Evolutionary conservation across 495 filamentous ascomycete genomes (phyloP).

Genomic region (Xylaria grammica): DNA sequence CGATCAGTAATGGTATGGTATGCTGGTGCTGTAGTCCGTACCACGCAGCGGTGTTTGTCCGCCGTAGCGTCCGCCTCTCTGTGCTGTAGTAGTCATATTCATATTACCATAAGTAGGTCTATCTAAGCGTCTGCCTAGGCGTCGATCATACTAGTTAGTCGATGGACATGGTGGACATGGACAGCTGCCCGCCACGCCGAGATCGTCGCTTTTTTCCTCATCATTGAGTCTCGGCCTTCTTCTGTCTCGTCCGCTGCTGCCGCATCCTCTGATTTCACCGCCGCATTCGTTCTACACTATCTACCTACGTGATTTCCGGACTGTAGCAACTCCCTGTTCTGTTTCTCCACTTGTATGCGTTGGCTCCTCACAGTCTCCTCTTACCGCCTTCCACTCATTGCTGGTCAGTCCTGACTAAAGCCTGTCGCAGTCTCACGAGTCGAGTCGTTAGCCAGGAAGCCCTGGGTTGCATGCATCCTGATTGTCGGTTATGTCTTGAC

Average conservation of each 20-base stretch:
- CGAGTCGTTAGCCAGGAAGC: constrained; percentile 1
- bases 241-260: background rate
- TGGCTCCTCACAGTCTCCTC: constrained; percentile 23
- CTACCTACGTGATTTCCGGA: constrained; percentile 4
- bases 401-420: background rate
- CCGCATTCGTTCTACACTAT: background rate
- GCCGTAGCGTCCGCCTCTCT: too few species aligned
- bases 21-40: background rate
- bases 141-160: background rate
- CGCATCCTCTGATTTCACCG: constrained; percentile 17
- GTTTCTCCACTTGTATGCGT: constrained; percentile 24
- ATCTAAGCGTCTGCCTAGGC: too few species aligned
- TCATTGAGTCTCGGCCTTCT: background rate
- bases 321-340: constrained; percentile 5
- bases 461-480: constrained; percentile 20
- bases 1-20: background rate
- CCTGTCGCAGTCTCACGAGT: constrained; percentile 12
- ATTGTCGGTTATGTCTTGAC: constrained; percentile 20
- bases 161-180: background rate
- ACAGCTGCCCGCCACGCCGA: constrained; percentile 21
- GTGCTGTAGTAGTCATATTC: too few species aligned
- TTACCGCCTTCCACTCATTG: constrained; percentile 19
- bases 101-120: too few species aligned
- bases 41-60: too few species aligned
- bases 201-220: constrained; percentile 16